Percentiles rank a stretch among this genome's conserved stretches.
Evolutionary conservation across 2,329 filamentous ascomycete species (phyloP).

Genomic region (Penicillium brasilianum): DNA sequence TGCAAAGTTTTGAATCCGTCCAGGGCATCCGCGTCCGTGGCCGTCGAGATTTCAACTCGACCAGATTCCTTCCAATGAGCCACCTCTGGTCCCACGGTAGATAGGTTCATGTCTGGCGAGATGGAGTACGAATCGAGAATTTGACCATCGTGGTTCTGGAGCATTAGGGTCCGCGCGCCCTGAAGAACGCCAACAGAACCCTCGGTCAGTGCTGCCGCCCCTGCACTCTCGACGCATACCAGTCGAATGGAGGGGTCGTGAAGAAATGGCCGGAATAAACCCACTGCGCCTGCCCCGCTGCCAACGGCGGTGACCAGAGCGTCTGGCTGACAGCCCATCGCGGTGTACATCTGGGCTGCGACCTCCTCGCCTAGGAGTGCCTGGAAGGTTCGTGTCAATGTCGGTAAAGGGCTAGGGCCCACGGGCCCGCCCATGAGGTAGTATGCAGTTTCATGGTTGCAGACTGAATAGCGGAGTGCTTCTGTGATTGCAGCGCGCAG

Average conservation of each 20-base stretch:
- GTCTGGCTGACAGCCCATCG: conserved; percentile 25
- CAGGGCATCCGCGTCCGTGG: conserved; percentile 34
- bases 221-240: conserved; percentile 26
- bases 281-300: conserved; percentile 31
- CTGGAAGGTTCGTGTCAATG: conserved; percentile 33
- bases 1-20: conserved; percentile 32
- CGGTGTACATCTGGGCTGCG: conserved; percentile 28
- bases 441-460: conserved; percentile 32
- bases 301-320: conserved; percentile 32
- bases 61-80: conserved; percentile 33
- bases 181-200: conserved; percentile 31
- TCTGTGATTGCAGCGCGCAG: conserved; percentile 35
- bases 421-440: conserved; percentile 34
- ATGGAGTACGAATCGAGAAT: conserved; percentile 32
- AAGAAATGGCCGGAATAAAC: conserved; percentile 31
- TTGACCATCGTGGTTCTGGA: conserved; percentile 31
- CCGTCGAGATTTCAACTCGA: conserved; percentile 32
- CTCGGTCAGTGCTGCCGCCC: conserved; percentile 26
- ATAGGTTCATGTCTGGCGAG: conserved; percentile 33
- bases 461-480: conserved; percentile 33
- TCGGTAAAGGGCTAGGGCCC: conserved; percentile 31
- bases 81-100: conserved; percentile 31
- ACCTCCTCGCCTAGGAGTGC: conserved; percentile 33
- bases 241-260: conserved; percentile 18
- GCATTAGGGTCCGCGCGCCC: conserved; percentile 31